Evolutionary conservation across 169 alveolate genomes (phyloP).

Genomic region (Plasmodium sp.): DNA sequence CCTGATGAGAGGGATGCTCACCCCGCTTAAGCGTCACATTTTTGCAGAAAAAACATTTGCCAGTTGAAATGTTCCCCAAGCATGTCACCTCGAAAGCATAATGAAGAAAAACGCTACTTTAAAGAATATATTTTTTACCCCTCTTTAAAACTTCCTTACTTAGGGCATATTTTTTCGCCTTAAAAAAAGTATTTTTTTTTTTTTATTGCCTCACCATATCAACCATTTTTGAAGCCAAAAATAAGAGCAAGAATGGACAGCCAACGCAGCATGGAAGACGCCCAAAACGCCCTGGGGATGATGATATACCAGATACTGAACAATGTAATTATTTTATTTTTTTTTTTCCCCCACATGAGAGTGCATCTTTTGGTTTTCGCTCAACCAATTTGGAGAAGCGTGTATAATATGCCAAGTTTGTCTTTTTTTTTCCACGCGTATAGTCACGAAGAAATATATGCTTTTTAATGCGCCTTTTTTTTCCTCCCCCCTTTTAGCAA

Average conservation of each 20-base stretch:
- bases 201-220: background rate
- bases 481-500: slow-evolving; percentile 75
- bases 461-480: background rate
- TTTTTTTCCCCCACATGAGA: background rate
- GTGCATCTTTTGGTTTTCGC: background rate
- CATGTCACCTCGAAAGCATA: background rate
- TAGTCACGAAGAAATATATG: background rate
- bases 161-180: background rate
- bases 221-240: background rate
- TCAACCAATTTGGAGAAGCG: background rate
- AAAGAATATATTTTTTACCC: background rate
- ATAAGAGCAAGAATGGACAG: slow-evolving; percentile 15
- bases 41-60: background rate
- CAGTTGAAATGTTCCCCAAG: background rate
- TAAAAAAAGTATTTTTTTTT: background rate
- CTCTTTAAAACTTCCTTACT: background rate
- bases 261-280: slow-evolving; percentile 44
- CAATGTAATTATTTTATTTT: slow-evolving; percentile 9
- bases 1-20: background rate
- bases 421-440: background rate
- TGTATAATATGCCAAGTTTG: background rate
- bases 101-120: background rate
- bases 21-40: background rate
- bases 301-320: slow-evolving; percentile 65
- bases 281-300: slow-evolving; percentile 72